Percentiles rank a stretch among this genome's conserved stretches.
Conservation (phyloP, 768 basidiomycete genomes). For the Cyclocybe aegerita region DNA sequence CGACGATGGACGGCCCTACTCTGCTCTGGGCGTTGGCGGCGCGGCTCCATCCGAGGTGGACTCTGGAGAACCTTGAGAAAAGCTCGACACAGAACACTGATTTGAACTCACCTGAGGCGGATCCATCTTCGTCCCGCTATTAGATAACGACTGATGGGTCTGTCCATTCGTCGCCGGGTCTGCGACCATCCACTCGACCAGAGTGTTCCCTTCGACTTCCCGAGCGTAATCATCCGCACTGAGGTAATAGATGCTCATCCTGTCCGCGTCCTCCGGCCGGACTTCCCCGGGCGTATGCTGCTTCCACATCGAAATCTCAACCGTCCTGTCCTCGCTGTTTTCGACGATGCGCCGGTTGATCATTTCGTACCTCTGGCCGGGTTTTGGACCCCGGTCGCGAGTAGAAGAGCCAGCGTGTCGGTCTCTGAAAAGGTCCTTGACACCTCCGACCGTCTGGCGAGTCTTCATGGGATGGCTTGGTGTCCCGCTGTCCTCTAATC, state of each 20-base stretch:
- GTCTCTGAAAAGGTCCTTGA: slow-evolving; percentile 22
- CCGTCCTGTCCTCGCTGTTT: slow-evolving; percentile 49
- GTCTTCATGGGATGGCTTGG: slow-evolving; percentile 8
- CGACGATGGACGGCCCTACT: neutral
- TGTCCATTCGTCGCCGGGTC: neutral
- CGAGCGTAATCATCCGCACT: slow-evolving; percentile 32
- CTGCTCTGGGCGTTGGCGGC: neutral
- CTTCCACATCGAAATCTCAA: slow-evolving; percentile 57
- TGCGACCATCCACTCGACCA: slow-evolving; percentile 6
- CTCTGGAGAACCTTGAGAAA: neutral
- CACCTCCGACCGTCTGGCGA: slow-evolving; percentile 10
- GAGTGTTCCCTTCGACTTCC: slow-evolving; percentile 19
- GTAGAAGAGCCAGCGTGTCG: slow-evolving; percentile 14
- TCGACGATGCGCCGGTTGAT: slow-evolving; percentile 41
- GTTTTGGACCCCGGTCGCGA: slow-evolving; percentile 21
- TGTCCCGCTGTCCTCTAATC: neutral
- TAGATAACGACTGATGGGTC: no score
- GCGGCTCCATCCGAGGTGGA: neutral
- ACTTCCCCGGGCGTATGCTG: slow-evolving; percentile 48
- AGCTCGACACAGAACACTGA: neutral
- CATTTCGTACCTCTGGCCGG: slow-evolving; percentile 43
- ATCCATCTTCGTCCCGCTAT: neutral
- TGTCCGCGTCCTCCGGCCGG: slow-evolving; percentile 31
- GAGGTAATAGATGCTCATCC: slow-evolving; percentile 47
- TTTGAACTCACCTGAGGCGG: neutral